Evolutionary conservation across 2,329 filamentous ascomycete species (phyloP), one percentile per base, ranked within the genome.

Genomic region (Xylaria multiplex): DNA sequence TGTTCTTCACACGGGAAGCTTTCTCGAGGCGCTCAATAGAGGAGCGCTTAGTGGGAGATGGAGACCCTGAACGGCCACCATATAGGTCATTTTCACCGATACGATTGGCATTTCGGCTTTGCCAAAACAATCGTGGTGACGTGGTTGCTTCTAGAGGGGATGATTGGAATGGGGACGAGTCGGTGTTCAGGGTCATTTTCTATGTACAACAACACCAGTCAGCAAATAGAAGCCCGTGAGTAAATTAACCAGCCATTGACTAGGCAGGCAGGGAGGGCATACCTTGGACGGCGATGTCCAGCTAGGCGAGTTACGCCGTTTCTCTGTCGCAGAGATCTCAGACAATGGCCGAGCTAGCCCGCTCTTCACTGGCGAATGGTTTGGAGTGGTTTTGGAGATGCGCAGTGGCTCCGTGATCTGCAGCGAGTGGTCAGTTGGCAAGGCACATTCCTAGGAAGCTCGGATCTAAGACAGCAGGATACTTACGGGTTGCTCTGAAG

Each of bases 21-120:
- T 91, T 93, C 82, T 97, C 96, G 66, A 99, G 86, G 76, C 94
- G 94, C 85, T 99, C 96, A 72, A 99, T 94, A 19, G 95, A 98
- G 52, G 93, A 92, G 76, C 95, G 90, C 75, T 93, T 91, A 64
- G 88, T 90, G 24, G 92, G 89, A 52, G 91, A 90, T 7, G 90
- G 88, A 11, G 91, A 89, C 49, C 86, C 83, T 35, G 81, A 79
- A 57, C 88, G 84, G 64, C 84, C 83, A 68, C 86, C 84, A 70
- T 88, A 88, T 63, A 85, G 78, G 53, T 82, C 85, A 80, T 96
- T 97, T 80, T 97, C 94, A 3, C 81, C 80, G 68, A 84, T 86
- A 70, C 87, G 74, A 84, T 86, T 74, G 88, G 67, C 63, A 50
- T 92, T 81, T 82, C 91, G 78, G 83, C 88, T 82, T 89, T 97